Evolutionary conservation across 768 basidiomycete species (phyloP), one percentile per base, ranked within the genome.

Genomic region (Gloeostereum incarnatum): DNA sequence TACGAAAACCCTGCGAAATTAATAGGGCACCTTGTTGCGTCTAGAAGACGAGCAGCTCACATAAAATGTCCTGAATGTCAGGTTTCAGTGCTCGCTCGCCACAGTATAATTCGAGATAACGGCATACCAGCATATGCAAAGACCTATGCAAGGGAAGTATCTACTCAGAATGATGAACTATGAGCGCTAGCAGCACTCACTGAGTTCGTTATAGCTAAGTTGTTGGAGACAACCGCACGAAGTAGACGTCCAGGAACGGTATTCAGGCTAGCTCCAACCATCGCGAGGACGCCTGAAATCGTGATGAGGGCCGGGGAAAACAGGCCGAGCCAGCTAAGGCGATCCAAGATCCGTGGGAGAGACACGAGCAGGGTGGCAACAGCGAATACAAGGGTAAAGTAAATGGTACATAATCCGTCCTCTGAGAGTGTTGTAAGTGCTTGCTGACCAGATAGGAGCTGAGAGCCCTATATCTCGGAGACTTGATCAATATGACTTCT

Each of bases 371-470:
- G 56, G 4, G 63, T 64, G 1, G 63, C 62, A 11, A 50, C 53
- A 5, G 69, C 51, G 46, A 73, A 71, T 16, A 76, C 73, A 5
- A 66, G 48, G 10, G 68, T 58, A 4, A 71, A 54, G 20, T 60
- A 58, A 27, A 67, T 63, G 10, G 65, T 51, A 41, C 73, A 75
- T 5, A 75, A 49, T 3, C 69, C 63, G 16, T 70, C 56, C 48
- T 73, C 54, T 3, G 69, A 73, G 7, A 75, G 57, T 2, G 56
- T 56, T 1, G 69, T 61, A 30, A 75, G 51, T 10, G 73, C 72
- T 48, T 68, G 68, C 45, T 75, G 72, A 4, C 73, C 73, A 6
- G 71, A 69, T 2, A 73, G 51, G 8, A 75, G 31, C 43, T 66
- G 64, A 1, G 68, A 63, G 1, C 71, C 71, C 70, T 72, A 44